Evolutionary conservation across 2,329 filamentous ascomycete genomes (phyloP), one percentile per base, ranked within the genome.

Genomic region (Ophiostoma angusticollis): DNA sequence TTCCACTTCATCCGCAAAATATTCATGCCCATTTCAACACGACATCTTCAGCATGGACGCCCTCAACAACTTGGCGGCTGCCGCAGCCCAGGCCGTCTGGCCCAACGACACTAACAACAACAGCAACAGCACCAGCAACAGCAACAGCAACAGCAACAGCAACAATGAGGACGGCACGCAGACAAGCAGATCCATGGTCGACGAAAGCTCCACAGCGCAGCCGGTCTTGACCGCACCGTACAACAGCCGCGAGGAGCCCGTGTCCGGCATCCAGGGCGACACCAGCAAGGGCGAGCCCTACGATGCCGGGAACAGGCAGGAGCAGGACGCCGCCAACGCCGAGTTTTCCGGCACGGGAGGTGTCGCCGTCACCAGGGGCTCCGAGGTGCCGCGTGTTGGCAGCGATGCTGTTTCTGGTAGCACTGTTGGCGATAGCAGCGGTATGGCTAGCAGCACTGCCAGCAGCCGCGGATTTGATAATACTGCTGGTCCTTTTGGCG

Each of bases 251-350:
- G 54, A 60, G 33, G 84, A 93, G 60, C 84, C 84, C 14, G 57
- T 86, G 31, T 80, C 81, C 16, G 84, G 84, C 17, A 63, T 74
- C 37, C 63, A 68, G 41, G 84, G 84, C 28, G 63, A 79, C 54
- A 80, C 81, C 5, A 68, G 69, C 18, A 67, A 66, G 31, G 74
- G 72, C 11, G 78, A 89, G 55, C 84, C 84, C 0, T 93, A 78
- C 50, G 84, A 91, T 53, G 74, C 75, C 42, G 84, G 84, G 35
- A 91, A 91, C 56, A 60, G 18, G 36, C 38, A 30, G 5, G 41
- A 39, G 35, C 41, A 43, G 35, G 37, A 39, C 4, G 30, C 28
- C 2, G 37, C 41, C 14, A 29, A 32, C 17, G 14, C 3, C 12
- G 25, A 13, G 16, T 21, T 13, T 2, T 31, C 34, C 9, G 32